Evolutionary conservation across 1,284 basidiomycete genomes (phyloP), one percentile per base, ranked within the genome.

Genomic region (Cryptococcus wingfieldii): DNA sequence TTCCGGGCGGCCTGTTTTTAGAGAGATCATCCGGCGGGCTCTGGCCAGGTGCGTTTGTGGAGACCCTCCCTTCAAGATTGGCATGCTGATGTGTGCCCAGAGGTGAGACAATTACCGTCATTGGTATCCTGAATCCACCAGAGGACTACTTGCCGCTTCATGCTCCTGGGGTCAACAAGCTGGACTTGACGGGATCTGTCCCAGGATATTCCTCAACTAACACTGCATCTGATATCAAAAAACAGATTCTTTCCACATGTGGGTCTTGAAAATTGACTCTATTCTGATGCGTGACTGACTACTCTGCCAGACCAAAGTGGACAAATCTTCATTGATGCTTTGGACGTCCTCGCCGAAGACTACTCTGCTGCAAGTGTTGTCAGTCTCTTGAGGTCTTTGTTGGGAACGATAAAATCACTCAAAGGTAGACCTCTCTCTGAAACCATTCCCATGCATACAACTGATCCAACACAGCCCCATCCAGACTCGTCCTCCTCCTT

Each of bases 401-500:
- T 74, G 13, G 46, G 44, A 41, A 42, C 41, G 23, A 56, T 66
- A 54, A 62, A 60, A 39, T 31, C 51, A 18, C 45, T 57, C 16
- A 64, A 68, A 56, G 47, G 64, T 71, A n/a, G 44, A 65, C 53
- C 18, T 27, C 12, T 14, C 1, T 38, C 10, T 19, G 13, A n/a
- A 5, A 47, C 1, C 19, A 28, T 42, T 43, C 39, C 37, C 8
- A n/a, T 19, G 19, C 5, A 43, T n/a, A 37, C 39, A 23, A 48
- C 12, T 18, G 8, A 9, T 18, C 25, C n/a, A 28, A 28, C 25
- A n/a, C 66, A 86, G 84, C 78, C 16, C 78, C 83, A 23, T 86
- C 86, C 6, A 83, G 84, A 43, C 78, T 93, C 12, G 79, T 87
- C 47, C 69, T 91, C 1, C 86, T 90, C 56, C 73, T 83, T 7